A percentile compares a stretch with the other conserved stretches of the same genome.
Conservation (phyloP, 1,139 yeast genomes). For the Diutina sp. region DNA sequence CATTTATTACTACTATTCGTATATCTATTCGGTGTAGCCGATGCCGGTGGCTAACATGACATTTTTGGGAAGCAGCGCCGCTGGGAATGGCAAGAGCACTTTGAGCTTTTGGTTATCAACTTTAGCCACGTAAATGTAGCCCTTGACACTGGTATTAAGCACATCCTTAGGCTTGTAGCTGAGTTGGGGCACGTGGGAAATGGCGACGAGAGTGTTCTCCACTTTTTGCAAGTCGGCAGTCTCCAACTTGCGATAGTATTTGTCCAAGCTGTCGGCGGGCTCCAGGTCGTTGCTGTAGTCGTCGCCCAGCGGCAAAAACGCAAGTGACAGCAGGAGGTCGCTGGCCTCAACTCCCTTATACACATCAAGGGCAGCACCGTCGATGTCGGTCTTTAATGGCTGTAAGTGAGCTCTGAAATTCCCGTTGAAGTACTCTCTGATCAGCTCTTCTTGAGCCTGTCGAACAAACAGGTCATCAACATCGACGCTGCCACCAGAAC, state of each 20-base stretch:
- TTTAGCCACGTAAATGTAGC: constrained; percentile 41
- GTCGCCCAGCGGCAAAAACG: constrained; percentile 35
- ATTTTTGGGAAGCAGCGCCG: constrained; percentile 53
- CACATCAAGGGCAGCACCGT: constrained; percentile 21
- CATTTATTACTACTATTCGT: neutral
- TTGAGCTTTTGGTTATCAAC: constrained; percentile 60
- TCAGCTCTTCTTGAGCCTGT: constrained; percentile 59
- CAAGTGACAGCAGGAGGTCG: constrained; percentile 23
- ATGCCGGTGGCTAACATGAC: constrained; percentile 54
- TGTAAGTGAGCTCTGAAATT: constrained; percentile 52
- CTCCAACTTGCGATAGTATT: constrained; percentile 18
- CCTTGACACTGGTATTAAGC: constrained; percentile 49
- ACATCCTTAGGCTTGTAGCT: constrained; percentile 34
- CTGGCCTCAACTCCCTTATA: constrained; percentile 25
- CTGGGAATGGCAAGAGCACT: constrained; percentile 78
- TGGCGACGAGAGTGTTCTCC: constrained; percentile 65
- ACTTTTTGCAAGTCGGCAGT: constrained; percentile 44
- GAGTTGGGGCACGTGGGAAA: constrained; percentile 42
- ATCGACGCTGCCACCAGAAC: constrained; percentile 65
- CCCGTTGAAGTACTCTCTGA: constrained; percentile 87
- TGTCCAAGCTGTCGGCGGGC: constrained; percentile 18
- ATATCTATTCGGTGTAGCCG: constrained; percentile 49
- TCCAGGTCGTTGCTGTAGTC: constrained; percentile 21
- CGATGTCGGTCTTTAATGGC: constrained; percentile 46
- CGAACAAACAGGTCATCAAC: constrained; percentile 60